Evolutionary conservation across 805 yeast genomes (phyloP).

Genomic region (Candida alai): DNA sequence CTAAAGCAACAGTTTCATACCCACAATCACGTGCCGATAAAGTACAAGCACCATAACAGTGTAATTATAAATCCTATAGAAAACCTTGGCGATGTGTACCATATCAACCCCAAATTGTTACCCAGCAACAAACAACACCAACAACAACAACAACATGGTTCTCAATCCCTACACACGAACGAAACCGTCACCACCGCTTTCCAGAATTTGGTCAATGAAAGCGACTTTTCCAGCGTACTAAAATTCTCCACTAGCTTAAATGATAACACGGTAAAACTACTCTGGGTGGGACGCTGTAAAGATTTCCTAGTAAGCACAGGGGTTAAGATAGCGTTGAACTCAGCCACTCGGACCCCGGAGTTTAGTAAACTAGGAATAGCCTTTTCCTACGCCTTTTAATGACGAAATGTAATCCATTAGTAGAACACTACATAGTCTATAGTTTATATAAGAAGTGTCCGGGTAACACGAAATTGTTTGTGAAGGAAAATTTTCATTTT

Average conservation of each 20-base stretch:
- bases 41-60: constrained; percentile 5
- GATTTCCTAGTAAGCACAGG: constrained; percentile 82
- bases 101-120: constrained; percentile 23
- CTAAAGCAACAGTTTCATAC: not conserved
- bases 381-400: constrained; percentile 47
- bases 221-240: constrained; percentile 65
- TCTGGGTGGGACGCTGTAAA: constrained; percentile 87
- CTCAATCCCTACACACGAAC: constrained; percentile 11
- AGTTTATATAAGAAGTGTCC: not conserved
- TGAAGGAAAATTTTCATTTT: not conserved
- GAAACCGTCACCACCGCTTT: constrained; percentile 48
- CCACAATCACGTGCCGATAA: not conserved
- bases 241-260: constrained; percentile 69
- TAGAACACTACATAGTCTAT: not conserved
- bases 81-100: constrained; percentile 21
- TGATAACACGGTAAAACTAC: constrained; percentile 53
- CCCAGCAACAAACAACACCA: constrained; percentile 7
- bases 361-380: constrained; percentile 54
- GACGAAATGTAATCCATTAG: not conserved
- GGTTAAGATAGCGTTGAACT: constrained; percentile 43
- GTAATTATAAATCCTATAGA: constrained; percentile 22
- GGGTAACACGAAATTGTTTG: not conserved
- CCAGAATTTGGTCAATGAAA: constrained; percentile 45
- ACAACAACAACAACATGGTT: constrained; percentile 23
- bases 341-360: constrained; percentile 40